Evolutionary conservation across 352 stramenopile genomes (phyloP), one percentile per base, ranked within the genome.

Genomic region (Thalassiosira ordinaria): DNA sequence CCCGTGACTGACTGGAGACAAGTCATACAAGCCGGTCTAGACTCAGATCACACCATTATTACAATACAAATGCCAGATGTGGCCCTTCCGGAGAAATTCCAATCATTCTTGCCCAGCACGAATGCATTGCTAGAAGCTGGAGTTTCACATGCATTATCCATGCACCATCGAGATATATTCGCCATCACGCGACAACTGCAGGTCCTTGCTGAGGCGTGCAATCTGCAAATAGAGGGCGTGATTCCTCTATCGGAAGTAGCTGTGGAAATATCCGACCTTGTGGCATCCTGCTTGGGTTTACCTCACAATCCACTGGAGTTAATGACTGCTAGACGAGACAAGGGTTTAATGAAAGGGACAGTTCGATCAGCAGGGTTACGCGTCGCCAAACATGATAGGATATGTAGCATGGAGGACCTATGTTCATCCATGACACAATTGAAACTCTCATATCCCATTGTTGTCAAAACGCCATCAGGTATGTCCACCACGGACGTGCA

Each of bases 401-500:
- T 75, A 14, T 22, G 33, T 29, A 44, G 7, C 8, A 35, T 62
- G n/a, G 18, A 68, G 41, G 39, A 75, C 9, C 5, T 68, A 3
- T 27, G 8, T 39, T 20, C 16, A 27, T 53, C 46, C 24, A 61
- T 75, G 46, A 16, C 7, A 31, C 24, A 47, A 29, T 60, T 67
- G 27, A 35, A 39, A 22, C 7, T 75, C 0, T 35, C 9, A 24
- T 75, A 68, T 27, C 55, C 66, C 4, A 41, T 68, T 29, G 66
- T 75, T 39, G n/a, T 75, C 8, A 75, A 75, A 24, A 75, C 66
- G 16, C 66, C 66, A 26, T n/a, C 41, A 6, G 66, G 66, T 6
- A 69, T 76, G 55, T 76, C 67, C 20, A 69, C 67, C 2, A 76
- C 53, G 14, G 55, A 76, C 46, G 67, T 76, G 9, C 63, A 24